A percentile compares a stretch with the other conserved stretches of the same genome.
phyloP scores from a whole-genome alignment of 345 rosid genomes.

The Sonneratia caseolaris region DNA sequence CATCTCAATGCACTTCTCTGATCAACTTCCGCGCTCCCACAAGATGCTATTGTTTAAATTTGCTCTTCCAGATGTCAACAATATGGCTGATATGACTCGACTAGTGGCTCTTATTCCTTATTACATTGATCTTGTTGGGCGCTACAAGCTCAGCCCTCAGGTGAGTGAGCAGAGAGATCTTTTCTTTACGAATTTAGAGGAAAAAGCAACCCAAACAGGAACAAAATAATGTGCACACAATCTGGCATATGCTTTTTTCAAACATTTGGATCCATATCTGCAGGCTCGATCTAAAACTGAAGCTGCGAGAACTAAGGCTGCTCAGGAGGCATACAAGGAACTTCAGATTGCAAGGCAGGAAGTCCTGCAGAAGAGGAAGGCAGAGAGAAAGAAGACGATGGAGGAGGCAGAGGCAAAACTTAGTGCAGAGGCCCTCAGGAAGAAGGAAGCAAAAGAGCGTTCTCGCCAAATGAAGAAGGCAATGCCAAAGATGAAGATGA shows the following conservation, averaged over 20 bases:
- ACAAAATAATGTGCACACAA: background rate
- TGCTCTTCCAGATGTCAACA: conserved; percentile 67
- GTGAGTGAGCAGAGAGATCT: conserved; percentile 22
- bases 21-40: conserved; percentile 68
- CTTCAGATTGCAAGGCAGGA: conserved; percentile 87
- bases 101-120: conserved; percentile 79
- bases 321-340: conserved; percentile 85
- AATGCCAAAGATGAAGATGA: conserved; percentile 80
- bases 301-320: conserved; percentile 67
- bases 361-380: conserved; percentile 80
- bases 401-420: conserved; percentile 93
- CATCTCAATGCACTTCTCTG: conserved; percentile 93
- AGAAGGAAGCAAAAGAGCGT: conserved; percentile 80
- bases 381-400: conserved; percentile 58
- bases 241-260: background rate
- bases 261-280: conserved; percentile 2
- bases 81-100: conserved; percentile 79
- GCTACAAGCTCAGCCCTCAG: conserved; percentile 89
- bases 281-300: conserved; percentile 89
- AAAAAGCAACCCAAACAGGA: background rate
- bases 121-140: conserved; percentile 85
- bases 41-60: conserved; percentile 86
- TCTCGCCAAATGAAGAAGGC: conserved; percentile 78
- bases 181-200: background rate
- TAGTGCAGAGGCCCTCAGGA: conserved; percentile 66